Evolutionary conservation across 2,329 filamentous ascomycete species (phyloP).

Genomic region (Epichloe uncinata): DNA sequence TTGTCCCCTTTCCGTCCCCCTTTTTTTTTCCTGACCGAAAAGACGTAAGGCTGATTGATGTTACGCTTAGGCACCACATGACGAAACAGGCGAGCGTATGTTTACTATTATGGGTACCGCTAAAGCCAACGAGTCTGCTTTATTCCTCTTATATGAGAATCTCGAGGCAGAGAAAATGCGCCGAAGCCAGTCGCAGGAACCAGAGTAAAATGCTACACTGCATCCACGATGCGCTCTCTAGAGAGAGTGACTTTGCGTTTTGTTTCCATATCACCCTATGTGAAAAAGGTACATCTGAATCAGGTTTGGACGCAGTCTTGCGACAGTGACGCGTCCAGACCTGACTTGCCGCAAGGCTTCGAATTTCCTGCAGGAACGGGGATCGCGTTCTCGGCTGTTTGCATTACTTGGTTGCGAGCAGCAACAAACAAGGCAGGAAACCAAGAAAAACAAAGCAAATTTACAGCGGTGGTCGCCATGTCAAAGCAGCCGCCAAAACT

Average conservation of each 20-base stretch:
- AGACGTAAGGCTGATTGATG: background rate
- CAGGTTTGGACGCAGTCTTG: slow-evolving; percentile 33
- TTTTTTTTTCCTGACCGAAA: background rate
- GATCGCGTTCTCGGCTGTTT: slow-evolving; percentile 16
- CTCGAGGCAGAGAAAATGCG: slow-evolving; percentile 98
- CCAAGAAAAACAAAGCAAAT: background rate
- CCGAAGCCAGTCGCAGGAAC: slow-evolving; percentile 60
- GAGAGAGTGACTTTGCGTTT: slow-evolving; percentile 20
- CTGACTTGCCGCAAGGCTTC: slow-evolving; percentile 48
- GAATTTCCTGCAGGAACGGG: slow-evolving; percentile 29
- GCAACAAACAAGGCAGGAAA: background rate
- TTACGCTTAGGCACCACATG: slow-evolving; percentile 58
- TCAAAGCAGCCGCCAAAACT: slow-evolving; percentile 10
- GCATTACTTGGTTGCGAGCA: background rate
- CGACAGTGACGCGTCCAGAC: slow-evolving; percentile 39
- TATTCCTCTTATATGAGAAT: slow-evolving; percentile 97
- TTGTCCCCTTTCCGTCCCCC: background rate
- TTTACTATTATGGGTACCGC: slow-evolving; percentile 98
- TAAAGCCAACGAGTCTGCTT: slow-evolving; percentile 85
- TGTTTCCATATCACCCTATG: slow-evolving; percentile 13
- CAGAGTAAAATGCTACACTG: slow-evolving; percentile 29
- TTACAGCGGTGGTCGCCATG: slow-evolving; percentile 1
- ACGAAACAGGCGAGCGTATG: slow-evolving; percentile 97
- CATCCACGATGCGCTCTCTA: slow-evolving; percentile 6
- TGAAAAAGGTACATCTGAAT: slow-evolving; percentile 27